phyloP scores from a whole-genome alignment of 2,329 filamentous ascomycete genomes.

The Thyridium curvatum region DNA sequence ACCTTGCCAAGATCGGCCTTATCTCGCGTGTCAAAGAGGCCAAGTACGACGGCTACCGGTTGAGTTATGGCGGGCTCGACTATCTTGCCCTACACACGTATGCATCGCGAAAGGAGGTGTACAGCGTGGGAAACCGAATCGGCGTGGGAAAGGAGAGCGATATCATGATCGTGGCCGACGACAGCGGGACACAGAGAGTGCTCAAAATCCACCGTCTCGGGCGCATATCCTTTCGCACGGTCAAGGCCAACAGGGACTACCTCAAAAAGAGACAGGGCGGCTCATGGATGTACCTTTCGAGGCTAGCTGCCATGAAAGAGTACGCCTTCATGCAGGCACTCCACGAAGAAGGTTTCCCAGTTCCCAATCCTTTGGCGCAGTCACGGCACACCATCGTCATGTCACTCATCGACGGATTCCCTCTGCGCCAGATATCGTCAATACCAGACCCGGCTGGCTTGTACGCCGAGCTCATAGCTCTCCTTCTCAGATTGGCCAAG shows the following conservation, averaged over 20 bases:
- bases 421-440: conserved; percentile 78
- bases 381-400: conserved; percentile 95
- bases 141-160: conserved; percentile 98
- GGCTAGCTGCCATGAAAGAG: conserved; percentile 88
- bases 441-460: conserved; percentile 80
- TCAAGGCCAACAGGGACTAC: conserved; percentile 95
- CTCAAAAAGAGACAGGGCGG: conserved; percentile 67
- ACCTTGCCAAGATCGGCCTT: conserved; percentile 83
- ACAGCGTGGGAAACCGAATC: conserved; percentile 89
- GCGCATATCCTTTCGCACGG: conserved; percentile 92
- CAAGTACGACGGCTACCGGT: conserved; percentile 93
- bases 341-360: conserved; percentile 75
- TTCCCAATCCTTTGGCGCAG: conserved; percentile 82
- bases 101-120: conserved; percentile 71
- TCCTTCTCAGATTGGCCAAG: conserved; percentile 77
- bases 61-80: conserved; percentile 94
- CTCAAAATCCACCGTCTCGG: conserved; percentile 95
- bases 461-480: conserved; percentile 83
- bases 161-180: conserved; percentile 86
- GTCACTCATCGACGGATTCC: conserved; percentile 87
- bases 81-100: conserved; percentile 94
- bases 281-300: conserved; percentile 97
- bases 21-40: conserved; percentile 93
- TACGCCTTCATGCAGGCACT: conserved; percentile 91
- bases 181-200: conserved; percentile 69